phyloP scores from a whole-genome alignment of 2,329 filamentous ascomycete genomes.

The Fusarium burgessii region DNA sequence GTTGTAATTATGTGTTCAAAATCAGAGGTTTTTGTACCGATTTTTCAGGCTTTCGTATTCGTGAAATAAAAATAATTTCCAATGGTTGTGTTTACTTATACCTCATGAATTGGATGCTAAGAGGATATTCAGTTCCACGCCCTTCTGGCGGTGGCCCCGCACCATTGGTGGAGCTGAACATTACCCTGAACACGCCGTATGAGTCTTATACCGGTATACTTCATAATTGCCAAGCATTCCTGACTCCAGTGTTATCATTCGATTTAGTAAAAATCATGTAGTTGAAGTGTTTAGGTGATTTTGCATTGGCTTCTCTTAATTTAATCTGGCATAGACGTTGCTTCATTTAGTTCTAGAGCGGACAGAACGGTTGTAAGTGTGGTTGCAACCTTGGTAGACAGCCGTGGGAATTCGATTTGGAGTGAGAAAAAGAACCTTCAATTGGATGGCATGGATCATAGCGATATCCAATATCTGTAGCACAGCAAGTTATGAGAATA shows the following conservation, averaged over 20 bases:
- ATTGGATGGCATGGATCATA: too few relatives aligned
- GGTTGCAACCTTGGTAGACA: too few relatives aligned
- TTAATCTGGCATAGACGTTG: not conserved
- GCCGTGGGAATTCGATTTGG: too few relatives aligned
- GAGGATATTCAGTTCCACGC: not conserved
- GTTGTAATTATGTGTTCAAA: not conserved
- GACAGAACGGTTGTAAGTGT: too few relatives aligned
- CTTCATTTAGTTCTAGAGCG: not conserved
- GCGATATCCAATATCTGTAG: too few relatives aligned
- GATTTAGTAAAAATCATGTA: not conserved
- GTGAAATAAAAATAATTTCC: not conserved
- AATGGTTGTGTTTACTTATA: slow-evolving; percentile 13
- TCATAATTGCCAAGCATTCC: not conserved
- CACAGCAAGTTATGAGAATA: too few relatives aligned
- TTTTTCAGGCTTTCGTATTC: not conserved
- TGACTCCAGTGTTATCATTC: not conserved
- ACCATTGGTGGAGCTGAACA: slow-evolving; percentile 11
- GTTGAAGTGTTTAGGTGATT: not conserved
- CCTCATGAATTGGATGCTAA: not conserved
- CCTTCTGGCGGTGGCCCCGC: slow-evolving; percentile 21
- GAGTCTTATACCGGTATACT: slow-evolving; percentile 5
- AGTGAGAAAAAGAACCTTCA: too few relatives aligned
- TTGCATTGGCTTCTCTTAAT: too few relatives aligned
- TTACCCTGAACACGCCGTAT: slow-evolving; percentile 31
- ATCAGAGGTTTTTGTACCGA: not conserved